Percentiles rank a stretch among this genome's conserved stretches.
phyloP scores from a whole-genome alignment of 345 rosid genomes.

The Cardamine occulta region DNA sequence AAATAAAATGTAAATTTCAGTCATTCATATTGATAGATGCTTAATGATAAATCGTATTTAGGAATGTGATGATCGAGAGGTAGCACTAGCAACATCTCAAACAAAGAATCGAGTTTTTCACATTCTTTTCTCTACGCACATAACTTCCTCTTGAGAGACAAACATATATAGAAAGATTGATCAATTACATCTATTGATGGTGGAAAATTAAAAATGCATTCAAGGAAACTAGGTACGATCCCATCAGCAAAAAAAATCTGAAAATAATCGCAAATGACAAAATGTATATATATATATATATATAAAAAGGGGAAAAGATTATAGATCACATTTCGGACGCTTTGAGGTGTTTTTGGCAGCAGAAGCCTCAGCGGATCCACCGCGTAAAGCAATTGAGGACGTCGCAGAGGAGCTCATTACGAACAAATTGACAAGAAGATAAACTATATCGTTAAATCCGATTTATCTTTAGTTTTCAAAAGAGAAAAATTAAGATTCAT shows the following conservation, averaged over 20 bases:
- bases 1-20: not conserved
- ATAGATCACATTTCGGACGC: slow-evolving; percentile 75
- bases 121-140: not conserved
- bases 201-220: not conserved
- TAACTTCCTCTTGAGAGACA: not conserved
- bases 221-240: not conserved
- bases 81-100: slow-evolving; percentile 1
- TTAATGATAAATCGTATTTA: not conserved
- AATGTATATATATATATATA: not conserved
- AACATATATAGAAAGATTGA: not conserved
- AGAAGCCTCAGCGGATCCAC: slow-evolving; percentile 69
- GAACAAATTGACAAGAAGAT: not conserved
- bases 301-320: not conserved
- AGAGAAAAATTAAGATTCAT: not conserved
- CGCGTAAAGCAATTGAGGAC: slow-evolving; percentile 58
- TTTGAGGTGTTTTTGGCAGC: slow-evolving; percentile 66
- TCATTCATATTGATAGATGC: not conserved
- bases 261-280: not conserved
- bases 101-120: not conserved
- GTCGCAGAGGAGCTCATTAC: slow-evolving; percentile 50
- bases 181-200: not conserved
- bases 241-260: not conserved
- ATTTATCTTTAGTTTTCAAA: not conserved
- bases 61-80: not conserved
- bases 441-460: not conserved